Evolutionary conservation across 805 yeast species (phyloP), one percentile per base, ranked within the genome.

Genomic region (Saccharomycopsis javanensis): DNA sequence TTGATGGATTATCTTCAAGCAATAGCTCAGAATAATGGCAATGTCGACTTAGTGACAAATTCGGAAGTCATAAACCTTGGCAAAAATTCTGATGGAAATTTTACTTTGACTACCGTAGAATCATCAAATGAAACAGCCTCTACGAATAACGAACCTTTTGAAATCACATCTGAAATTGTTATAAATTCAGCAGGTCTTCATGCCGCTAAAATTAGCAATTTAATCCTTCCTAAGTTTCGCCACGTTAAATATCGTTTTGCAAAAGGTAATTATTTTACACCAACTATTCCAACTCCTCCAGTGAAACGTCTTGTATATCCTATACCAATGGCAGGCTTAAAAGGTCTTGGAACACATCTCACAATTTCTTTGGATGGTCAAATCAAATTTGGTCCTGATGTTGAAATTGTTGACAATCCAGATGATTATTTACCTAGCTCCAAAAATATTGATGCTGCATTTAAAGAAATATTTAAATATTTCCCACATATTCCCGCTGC

Each of bases 311-410:
- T 85, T 34, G 72, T 90, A 0, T 90, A 90, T 67, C 97, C 97
- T 1, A 85, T 88, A 57, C 88, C 89, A 1, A 82, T 84, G n/a
- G 77, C 77, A 5, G 78, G 80, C 55, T 79, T 82, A 0, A 76
- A 86, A n/a, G 86, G 95, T 0, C 72, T 91, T 57, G 97, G 97
- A 0, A 87, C 94, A 0, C 97, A 90, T 71, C 71, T 91, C 60
- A 90, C 97, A 0, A 71, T 91, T 31, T 95, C 88, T 64, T 69
- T 90, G 56, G 90, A 86, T 2, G 94, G 95, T 0, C 84, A 83
- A 62, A 70, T 90, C 28, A 78, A 80, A 61, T 90, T 90, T 67
- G 97, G 97, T 0, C 97, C 97, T 0, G 96, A 91, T 67, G 69
- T 88, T 45, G 94, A 89, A 68, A 89, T 95, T 88, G 80, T 86